A percentile compares a stretch with the other conserved stretches of the same genome.
Conservation (phyloP, 805 yeast genomes). For the Metschnikowia baotianmanensis region DNA sequence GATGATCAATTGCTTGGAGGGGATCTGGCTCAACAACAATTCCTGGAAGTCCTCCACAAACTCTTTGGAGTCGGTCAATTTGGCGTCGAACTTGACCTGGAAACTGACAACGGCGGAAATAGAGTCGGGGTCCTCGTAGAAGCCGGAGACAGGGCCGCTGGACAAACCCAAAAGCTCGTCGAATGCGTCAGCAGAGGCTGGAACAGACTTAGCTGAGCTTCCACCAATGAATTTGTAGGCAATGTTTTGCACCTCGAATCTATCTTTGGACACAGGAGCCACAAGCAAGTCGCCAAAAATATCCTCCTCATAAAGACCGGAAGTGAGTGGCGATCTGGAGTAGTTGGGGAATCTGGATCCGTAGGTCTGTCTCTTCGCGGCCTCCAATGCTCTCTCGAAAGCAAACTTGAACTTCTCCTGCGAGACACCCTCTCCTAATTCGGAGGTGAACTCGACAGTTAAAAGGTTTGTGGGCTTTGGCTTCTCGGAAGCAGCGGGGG, state of each 20-base stretch:
- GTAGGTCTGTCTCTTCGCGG: slow-evolving; percentile 32
- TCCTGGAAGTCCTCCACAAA: slow-evolving; percentile 37
- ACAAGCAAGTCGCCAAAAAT: slow-evolving; percentile 39
- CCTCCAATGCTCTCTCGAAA: slow-evolving; percentile 30
- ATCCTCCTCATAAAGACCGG: slow-evolving; percentile 22
- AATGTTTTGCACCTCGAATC: slow-evolving; percentile 35
- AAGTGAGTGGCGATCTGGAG: slow-evolving; percentile 30
- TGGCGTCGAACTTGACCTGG: slow-evolving; percentile 32
- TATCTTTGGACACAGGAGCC: slow-evolving; percentile 33
- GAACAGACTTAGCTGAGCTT: slow-evolving; percentile 4
- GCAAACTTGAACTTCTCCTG: slow-evolving; percentile 28
- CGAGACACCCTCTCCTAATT: slow-evolving; percentile 26
- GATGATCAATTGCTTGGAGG: slow-evolving; percentile 23
- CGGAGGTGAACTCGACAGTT: slow-evolving; percentile 25
- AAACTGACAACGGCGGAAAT: slow-evolving; percentile 30
- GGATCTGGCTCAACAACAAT: slow-evolving; percentile 32
- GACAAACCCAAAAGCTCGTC: slow-evolving; percentile 36
- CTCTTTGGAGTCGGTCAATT: slow-evolving; percentile 33
- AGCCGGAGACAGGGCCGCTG: slow-evolving; percentile 6
- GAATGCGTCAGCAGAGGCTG: slow-evolving; percentile 19
- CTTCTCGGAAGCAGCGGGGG: slow-evolving; percentile 18
- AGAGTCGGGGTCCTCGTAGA: slow-evolving; percentile 6
- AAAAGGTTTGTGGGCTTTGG: slow-evolving; percentile 33
- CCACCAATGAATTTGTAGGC: slow-evolving; percentile 25
- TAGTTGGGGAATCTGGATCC: slow-evolving; percentile 37